A percentile compares a stretch with the other conserved stretches of the same genome.
Evolutionary conservation across 2,329 filamentous ascomycete genomes (phyloP).

Genomic region (Lizonia empirigonia): DNA sequence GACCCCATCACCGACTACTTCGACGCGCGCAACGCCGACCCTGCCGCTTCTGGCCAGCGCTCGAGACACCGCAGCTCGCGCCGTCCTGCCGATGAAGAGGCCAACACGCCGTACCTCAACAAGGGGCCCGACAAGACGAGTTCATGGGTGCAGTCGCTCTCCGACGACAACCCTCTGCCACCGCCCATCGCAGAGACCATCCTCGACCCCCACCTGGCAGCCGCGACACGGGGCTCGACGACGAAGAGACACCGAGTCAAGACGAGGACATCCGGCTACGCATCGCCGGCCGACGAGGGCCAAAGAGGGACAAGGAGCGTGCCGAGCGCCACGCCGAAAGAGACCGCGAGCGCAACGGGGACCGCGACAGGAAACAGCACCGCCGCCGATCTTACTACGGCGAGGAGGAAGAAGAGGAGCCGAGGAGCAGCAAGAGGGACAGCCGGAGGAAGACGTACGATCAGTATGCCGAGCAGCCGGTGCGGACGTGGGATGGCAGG

Average conservation of each 20-base stretch:
- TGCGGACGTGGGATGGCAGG: conserved; percentile 50
- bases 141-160: conserved; percentile 56
- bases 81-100: conserved; percentile 36
- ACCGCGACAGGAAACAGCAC: conserved; percentile 35
- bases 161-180: conserved; percentile 54
- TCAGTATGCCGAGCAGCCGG: conserved; percentile 40
- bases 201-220: conserved; percentile 47
- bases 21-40: conserved; percentile 49
- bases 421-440: conserved; percentile 28
- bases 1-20: conserved; percentile 52
- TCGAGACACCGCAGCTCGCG: conserved; percentile 38
- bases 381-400: conserved; percentile 37
- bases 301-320: conserved; percentile 39
- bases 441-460: conserved; percentile 36
- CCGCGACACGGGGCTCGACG: conserved; percentile 34
- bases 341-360: conserved; percentile 35
- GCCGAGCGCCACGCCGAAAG: conserved; percentile 34
- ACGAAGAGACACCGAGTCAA: conserved; percentile 45
- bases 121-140: conserved; percentile 55
- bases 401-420: conserved; percentile 19
- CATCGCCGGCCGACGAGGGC: conserved; percentile 39
- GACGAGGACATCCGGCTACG: conserved; percentile 49
- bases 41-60: neutral
- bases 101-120: conserved; percentile 42
- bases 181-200: conserved; percentile 55